Conservation (phyloP, 2,329 filamentous ascomycete genomes). For the Cladosporium sp. region DNA sequence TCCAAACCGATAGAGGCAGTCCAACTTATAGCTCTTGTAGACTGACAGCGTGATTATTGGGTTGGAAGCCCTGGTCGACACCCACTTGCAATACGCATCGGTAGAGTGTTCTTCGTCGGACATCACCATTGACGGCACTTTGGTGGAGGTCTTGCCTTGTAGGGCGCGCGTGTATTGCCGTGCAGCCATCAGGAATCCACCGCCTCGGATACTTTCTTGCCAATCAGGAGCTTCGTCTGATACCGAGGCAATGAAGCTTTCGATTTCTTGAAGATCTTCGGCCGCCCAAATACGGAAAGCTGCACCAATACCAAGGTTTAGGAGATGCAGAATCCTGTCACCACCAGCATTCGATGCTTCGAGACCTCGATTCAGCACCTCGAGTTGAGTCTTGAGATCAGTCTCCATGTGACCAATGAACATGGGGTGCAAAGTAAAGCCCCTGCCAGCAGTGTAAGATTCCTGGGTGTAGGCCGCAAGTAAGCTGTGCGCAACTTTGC, state of each 20-base stretch:
- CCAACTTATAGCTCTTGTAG: conserved; percentile 62
- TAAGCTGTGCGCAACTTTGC: conserved; percentile 63
- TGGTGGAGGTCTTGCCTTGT: conserved; percentile 69
- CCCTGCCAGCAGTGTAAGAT: conserved; percentile 66
- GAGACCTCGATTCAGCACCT: conserved; percentile 65
- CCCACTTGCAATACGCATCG: conserved; percentile 54
- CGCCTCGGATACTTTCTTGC: conserved; percentile 70
- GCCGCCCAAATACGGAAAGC: conserved; percentile 69
- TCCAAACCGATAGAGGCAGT: conserved; percentile 47
- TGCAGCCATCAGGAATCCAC: conserved; percentile 66
- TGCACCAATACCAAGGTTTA: conserved; percentile 69
- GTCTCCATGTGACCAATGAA: conserved; percentile 71
- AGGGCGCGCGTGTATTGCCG: conserved; percentile 69
- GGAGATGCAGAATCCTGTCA: conserved; percentile 70
- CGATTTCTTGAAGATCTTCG: conserved; percentile 69
- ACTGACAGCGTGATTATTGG: conserved; percentile 66
- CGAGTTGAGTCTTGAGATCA: conserved; percentile 60
- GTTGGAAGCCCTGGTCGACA: conserved; percentile 55
- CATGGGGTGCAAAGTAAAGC: conserved; percentile 67
- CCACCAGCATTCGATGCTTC: conserved; percentile 68
- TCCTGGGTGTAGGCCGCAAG: conserved; percentile 64
- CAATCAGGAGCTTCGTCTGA: conserved; percentile 74
- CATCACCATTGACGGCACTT: conserved; percentile 60
- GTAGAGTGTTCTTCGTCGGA: conserved; percentile 68
- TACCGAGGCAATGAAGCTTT: conserved; percentile 70